These are phyloP conservation scores for Cudoniella acicularis DNA, from an alignment of 495 filamentous ascomycete species.

Conservation along the genomic window DNA sequence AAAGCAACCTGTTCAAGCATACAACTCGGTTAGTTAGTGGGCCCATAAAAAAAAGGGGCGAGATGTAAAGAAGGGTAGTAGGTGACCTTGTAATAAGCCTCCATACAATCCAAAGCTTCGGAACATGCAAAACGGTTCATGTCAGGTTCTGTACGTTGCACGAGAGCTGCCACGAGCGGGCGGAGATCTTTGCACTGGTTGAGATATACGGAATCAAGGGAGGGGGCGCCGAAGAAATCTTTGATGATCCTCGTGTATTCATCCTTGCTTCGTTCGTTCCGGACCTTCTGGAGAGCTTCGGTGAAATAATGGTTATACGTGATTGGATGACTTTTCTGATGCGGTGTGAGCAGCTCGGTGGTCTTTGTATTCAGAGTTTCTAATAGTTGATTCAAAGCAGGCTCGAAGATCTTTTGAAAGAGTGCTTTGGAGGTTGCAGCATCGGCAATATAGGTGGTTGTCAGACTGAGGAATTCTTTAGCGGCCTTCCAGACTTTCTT, in stretches of 20 bases:
- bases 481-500: slow-evolving; percentile 31
- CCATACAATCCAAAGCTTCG: slow-evolving; percentile 45
- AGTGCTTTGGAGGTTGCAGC: slow-evolving; percentile 36
- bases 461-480: slow-evolving; percentile 33
- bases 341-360: slow-evolving; percentile 20
- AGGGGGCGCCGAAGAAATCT: slow-evolving; percentile 7
- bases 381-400: slow-evolving; percentile 29
- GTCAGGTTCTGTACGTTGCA: slow-evolving; percentile 27
- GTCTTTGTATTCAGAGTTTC: slow-evolving; percentile 25
- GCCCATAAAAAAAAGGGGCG: slow-evolving; percentile 15
- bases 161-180: slow-evolving; percentile 27
- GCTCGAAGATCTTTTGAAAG: slow-evolving; percentile 36
- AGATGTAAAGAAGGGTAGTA: slow-evolving; percentile 6
- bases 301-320: slow-evolving; percentile 49
- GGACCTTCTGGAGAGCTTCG: slow-evolving; percentile 36
- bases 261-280: slow-evolving; percentile 22
- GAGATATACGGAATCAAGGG: slow-evolving; percentile 5
- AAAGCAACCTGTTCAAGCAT: slow-evolving; percentile 48
- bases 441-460: slow-evolving; percentile 33
- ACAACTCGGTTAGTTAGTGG: slow-evolving; percentile 2
- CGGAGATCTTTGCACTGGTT: slow-evolving; percentile 17
- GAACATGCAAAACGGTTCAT: slow-evolving; percentile 40
- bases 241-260: slow-evolving; percentile 19
- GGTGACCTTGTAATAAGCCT: slow-evolving; percentile 47
- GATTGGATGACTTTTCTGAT: slow-evolving; percentile 35